These are phyloP conservation scores for Wickerhamomyces mucosus DNA, from an alignment of 805 yeast species.

Conservation along the genomic window DNA sequence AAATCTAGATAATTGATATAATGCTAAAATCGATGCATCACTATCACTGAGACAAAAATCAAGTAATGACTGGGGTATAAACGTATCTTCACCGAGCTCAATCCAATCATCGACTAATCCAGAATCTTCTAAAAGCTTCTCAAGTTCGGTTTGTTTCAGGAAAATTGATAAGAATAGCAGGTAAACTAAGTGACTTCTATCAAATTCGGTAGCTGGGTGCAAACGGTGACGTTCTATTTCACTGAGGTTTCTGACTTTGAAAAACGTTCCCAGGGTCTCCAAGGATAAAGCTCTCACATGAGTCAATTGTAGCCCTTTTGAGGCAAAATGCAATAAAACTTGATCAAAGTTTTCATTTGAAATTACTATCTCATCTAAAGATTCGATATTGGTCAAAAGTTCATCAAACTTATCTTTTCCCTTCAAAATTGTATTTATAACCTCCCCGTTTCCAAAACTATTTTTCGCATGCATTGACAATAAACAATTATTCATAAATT, in stretches of 20 bases:
- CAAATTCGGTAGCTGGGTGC: slow-evolving; percentile 6
- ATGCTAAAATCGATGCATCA: slow-evolving; percentile 22
- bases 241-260: slow-evolving; percentile 33
- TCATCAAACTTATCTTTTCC: slow-evolving; percentile 28
- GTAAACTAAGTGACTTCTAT: slow-evolving; percentile 14
- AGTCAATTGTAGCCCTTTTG: slow-evolving; percentile 52
- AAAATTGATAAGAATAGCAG: slow-evolving; percentile 27
- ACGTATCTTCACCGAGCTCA: slow-evolving; percentile 22
- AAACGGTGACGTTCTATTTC: slow-evolving; percentile 10
- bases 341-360: slow-evolving; percentile 40
- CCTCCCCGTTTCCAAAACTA: slow-evolving; percentile 16
- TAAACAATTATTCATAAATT: slow-evolving; percentile 28
- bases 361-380: slow-evolving; percentile 27
- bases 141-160: slow-evolving; percentile 28
- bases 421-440: slow-evolving; percentile 21
- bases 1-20: slow-evolving; percentile 25
- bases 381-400: slow-evolving; percentile 34
- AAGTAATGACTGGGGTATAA: slow-evolving; percentile 28
- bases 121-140: slow-evolving; percentile 22
- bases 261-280: slow-evolving; percentile 32
- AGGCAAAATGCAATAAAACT: slow-evolving; percentile 35
- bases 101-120: slow-evolving; percentile 26
- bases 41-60: slow-evolving; percentile 24
- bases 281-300: slow-evolving; percentile 43
- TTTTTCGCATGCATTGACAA: slow-evolving; percentile 24